Base-by-base conservation (phyloP, 129 eudicot genomes). In the Erigeron canadensis region DNA sequence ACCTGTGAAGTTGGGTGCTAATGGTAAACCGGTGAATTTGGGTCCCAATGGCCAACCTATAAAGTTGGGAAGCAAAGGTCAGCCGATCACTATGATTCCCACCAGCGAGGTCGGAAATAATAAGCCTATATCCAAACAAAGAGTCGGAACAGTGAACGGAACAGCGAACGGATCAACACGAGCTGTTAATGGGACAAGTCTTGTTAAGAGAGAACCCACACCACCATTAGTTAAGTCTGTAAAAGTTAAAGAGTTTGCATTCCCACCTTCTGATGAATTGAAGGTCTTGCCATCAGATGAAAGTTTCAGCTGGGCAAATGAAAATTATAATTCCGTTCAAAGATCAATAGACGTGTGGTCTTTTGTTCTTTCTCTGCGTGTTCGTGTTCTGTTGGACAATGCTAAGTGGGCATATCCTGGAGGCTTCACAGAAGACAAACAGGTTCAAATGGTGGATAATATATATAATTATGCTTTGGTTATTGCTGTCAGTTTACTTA, bases 261-360 rank as follows among this genome's bases (percentile, higher is more conserved):
- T 95, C 63, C 97, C 84, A 8, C 85, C 89, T 28, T 48, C 82
- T 55, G 96, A 95, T 44, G 88, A 84, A 68, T 81, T 80, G 8
- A 90, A 78, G 79, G 85, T 88, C 73, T 78, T 90, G 67, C 96
- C 99, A 46, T 82, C 91, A 0, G 96, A 90, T 86, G 94, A 84
- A 79, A 85, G 85, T 64, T 95, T 90, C 80, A 88, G 95, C 48
- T 90, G 99, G 97, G 96, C 99, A 12, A 88, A 81, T 67, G 97
- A 95, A 50, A 88, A 90, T 79, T 95, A 90, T 77, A 88, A 88
- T 65, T 86, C 94, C n/a, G 61, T 79, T 39, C 96, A 90, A 72
- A 88, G 99, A 84, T 84, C 81, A 54, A 84, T 90, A 38, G 97
- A 95, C 41, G 94, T 95, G 59, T 95, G 99, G 99, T 84, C 96